Base-by-base conservation (phyloP, 768 basidiomycete species). In the Suillus alpinus region DNA sequence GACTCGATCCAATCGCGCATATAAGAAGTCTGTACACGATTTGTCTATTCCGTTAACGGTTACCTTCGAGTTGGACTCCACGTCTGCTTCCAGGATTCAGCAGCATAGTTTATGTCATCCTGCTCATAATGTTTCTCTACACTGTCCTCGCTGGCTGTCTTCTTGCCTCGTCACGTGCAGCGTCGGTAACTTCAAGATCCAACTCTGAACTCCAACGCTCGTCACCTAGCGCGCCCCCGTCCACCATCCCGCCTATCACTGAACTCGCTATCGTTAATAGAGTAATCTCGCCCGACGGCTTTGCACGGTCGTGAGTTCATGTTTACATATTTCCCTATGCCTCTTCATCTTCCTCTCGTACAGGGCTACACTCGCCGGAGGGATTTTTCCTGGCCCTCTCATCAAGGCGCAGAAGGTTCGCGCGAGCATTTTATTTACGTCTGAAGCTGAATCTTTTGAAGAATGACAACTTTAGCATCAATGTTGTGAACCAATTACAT, bases 271-370 rank as follows among this genome's bases (percentile, higher is more conserved):
- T 84, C 53, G 65, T 70, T 13, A 83, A 83, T 67, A 72, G 72
- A 56, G 59, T 70, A 14, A 79, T 85, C 59, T 64, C 79, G 10
- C 84, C 85, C 0, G 84, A 85, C 69, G 83, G 84, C 26, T 83
- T 77, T 59, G 49, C 58, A 44, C 72, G 72, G 49, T 71, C 74
- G 80, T 80, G 29, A 23, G 72, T 71, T n/a, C 2, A 61, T 16
- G 20, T 32, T 4, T 43, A 58, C 41, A 8, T 59, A 3, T 29
- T 5, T 12, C 36, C 1, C 0, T 46, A 13, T 57, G 6, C 20
- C 9, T 14, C 46, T 14, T 36, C 36, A 64, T 36, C 65, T 31
- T 2, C 6, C 10, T 12, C 18, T 32, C 32, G 23, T 26, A 26
- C 29, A 81, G 80, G 39, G 68, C 82, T 20, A 74, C 78, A 3